These are phyloP conservation scores for Guillardia theta DNA, from an alignment of 78 protist genomes.

Conservation along the genomic window DNA sequence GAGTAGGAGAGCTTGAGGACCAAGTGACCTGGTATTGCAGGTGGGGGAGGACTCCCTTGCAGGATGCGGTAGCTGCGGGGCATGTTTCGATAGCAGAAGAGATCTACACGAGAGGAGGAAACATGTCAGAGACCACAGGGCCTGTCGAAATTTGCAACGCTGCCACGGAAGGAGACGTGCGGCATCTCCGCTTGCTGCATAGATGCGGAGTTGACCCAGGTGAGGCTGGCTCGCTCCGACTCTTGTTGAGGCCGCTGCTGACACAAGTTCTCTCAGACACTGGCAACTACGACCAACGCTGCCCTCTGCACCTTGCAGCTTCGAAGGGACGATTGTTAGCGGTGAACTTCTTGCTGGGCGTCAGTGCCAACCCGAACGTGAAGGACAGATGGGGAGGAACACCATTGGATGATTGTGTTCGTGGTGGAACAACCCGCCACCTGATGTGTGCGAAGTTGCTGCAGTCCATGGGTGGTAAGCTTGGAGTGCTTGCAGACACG, in stretches of 20 bases:
- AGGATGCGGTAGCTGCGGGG: neutral
- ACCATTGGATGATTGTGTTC: neutral
- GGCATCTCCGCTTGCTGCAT: neutral
- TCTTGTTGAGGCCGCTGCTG: too few relatives aligned
- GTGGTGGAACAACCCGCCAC: neutral
- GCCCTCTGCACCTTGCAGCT: neutral
- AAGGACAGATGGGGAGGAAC: neutral
- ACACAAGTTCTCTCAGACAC: too few relatives aligned
- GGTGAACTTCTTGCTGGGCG: neutral
- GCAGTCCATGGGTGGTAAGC: neutral
- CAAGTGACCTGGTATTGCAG: neutral
- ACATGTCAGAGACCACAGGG: too few relatives aligned
- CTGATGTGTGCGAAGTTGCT: neutral
- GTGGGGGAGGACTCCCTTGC: neutral
- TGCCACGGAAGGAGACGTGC: neutral
- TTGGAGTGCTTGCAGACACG: neutral
- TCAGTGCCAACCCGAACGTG: neutral
- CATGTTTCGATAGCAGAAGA: neutral
- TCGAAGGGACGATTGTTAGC: neutral
- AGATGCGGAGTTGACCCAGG: neutral
- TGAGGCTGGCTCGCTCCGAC: too few relatives aligned
- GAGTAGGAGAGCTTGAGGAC: neutral
- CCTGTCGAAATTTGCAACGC: neutral
- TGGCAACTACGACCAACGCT: slow-evolving; percentile 32
- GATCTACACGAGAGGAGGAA: neutral